Conservation (phyloP, 108 stramenopile genomes). For the Tribonema minus region DNA sequence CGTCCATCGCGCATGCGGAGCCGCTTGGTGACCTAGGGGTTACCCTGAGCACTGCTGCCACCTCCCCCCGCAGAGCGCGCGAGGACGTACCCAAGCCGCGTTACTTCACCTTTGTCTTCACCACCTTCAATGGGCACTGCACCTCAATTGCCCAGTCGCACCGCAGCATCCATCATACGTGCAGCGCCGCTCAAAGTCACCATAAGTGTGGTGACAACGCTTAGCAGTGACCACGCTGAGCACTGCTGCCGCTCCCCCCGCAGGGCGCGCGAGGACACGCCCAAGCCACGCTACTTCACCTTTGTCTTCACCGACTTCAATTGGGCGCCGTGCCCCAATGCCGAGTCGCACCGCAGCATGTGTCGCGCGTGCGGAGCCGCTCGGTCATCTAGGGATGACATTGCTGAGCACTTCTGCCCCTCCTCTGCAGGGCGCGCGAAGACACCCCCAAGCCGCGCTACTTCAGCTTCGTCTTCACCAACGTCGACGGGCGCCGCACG, state of each 20-base stretch:
- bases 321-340: too few relatives aligned
- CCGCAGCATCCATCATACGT: slow-evolving; percentile 52
- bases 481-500: slow-evolving; percentile 48
- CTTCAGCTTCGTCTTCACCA: slow-evolving; percentile 58
- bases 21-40: slow-evolving; percentile 3
- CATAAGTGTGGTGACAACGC: too few relatives aligned
- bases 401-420: background rate
- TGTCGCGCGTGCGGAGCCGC: slow-evolving; percentile 49
- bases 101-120: slow-evolving; percentile 58
- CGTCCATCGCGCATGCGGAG: slow-evolving; percentile 52
- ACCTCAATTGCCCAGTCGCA: slow-evolving; percentile 41
- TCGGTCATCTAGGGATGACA: background rate
- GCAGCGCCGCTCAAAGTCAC: slow-evolving; percentile 48
- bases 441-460: slow-evolving; percentile 54
- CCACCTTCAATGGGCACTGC: slow-evolving; percentile 44
- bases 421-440: background rate
- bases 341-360: slow-evolving; percentile 51
- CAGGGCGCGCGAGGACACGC: slow-evolving; percentile 36
- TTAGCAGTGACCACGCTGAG: too few relatives aligned
- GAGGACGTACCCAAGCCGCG: slow-evolving; percentile 51
- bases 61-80: background rate
- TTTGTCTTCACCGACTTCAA: slow-evolving; percentile 55
- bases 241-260: background rate
- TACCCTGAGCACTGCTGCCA: background rate
- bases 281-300: slow-evolving; percentile 54